Percentiles rank a stretch among this genome's conserved stretches.
These are phyloP conservation scores for Mycena amicta DNA, from an alignment of 768 basidiomycete genomes.

Conservation along the genomic window DNA sequence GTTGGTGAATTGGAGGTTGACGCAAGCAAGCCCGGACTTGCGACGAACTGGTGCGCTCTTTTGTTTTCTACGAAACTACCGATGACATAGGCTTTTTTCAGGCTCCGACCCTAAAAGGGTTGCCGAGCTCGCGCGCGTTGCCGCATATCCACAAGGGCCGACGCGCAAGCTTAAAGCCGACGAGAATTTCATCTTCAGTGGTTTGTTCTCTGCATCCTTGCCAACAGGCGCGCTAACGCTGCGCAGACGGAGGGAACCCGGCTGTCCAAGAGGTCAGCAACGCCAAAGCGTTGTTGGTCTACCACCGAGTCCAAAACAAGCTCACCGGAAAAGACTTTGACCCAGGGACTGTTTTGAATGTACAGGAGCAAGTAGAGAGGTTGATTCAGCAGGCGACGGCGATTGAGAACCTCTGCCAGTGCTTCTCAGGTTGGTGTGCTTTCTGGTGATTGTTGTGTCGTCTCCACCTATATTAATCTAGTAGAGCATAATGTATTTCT, in stretches of 20 bases:
- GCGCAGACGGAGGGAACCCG: slow-evolving; percentile 45
- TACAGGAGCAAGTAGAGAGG: slow-evolving; percentile 88
- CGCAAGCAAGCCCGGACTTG: slow-evolving; percentile 79
- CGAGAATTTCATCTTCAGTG: slow-evolving; percentile 92
- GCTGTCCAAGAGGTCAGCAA: slow-evolving; percentile 87
- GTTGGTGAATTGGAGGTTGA: slow-evolving; percentile 93
- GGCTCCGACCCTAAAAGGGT: slow-evolving; percentile 56
- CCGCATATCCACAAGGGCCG: slow-evolving; percentile 78
- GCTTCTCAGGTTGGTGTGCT: slow-evolving; percentile 92
- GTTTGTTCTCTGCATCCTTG: slow-evolving; percentile 41
- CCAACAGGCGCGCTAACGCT: background rate
- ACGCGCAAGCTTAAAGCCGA: slow-evolving; percentile 84
- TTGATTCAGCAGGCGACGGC: slow-evolving; percentile 92
- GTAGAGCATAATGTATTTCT: slow-evolving; percentile 6
- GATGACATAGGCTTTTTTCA: slow-evolving; percentile 20
- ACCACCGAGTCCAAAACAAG: slow-evolving; percentile 94
- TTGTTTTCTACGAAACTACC: background rate
- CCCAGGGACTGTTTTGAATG: slow-evolving; percentile 70
- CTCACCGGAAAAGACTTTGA: slow-evolving; percentile 96
- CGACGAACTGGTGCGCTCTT: slow-evolving; percentile 58
- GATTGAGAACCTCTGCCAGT: slow-evolving; percentile 93
- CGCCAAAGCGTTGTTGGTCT: slow-evolving; percentile 86
- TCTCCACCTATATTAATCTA: slow-evolving; percentile 12
- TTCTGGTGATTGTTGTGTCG: slow-evolving; percentile 63
- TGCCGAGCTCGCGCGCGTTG: slow-evolving; percentile 65